A percentile compares a stretch with the other conserved stretches of the same genome.
Evolutionary conservation across 805 yeast species (phyloP).

Genomic region (Sugiyamaella chiloensis): DNA sequence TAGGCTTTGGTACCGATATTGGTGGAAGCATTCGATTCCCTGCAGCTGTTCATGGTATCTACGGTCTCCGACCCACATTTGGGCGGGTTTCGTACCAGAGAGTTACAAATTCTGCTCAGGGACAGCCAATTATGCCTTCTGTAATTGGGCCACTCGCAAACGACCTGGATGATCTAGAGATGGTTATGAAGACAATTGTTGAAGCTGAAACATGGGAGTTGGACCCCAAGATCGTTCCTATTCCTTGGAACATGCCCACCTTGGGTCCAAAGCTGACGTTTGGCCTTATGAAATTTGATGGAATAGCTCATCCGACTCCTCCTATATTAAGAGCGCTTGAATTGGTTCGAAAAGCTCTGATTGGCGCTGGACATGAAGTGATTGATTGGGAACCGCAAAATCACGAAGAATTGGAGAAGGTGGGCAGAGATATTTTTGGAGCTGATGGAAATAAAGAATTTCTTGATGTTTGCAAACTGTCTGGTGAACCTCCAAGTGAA

Average conservation of each 20-base stretch:
- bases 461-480: neutral
- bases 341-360: slow-evolving; percentile 14
- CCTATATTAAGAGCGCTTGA: slow-evolving; percentile 41
- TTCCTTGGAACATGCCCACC: slow-evolving; percentile 29
- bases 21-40: slow-evolving; percentile 56
- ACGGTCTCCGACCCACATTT: slow-evolving; percentile 13
- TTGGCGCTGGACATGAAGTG: slow-evolving; percentile 46
- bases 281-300: slow-evolving; percentile 44
- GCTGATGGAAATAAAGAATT: slow-evolving; percentile 12
- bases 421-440: neutral
- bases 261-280: slow-evolving; percentile 39
- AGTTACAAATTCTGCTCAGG: slow-evolving; percentile 32
- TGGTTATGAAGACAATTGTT: slow-evolving; percentile 39
- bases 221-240: slow-evolving; percentile 41
- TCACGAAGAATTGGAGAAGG: neutral
- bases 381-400: slow-evolving; percentile 6
- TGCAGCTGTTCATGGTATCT: slow-evolving; percentile 40
- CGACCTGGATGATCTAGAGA: slow-evolving; percentile 38
- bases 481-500: slow-evolving; percentile 9
- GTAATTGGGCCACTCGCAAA: slow-evolving; percentile 50
- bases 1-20: slow-evolving; percentile 55
- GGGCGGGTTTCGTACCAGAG: slow-evolving; percentile 11
- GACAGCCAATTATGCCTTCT: slow-evolving; percentile 35
- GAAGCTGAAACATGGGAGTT: slow-evolving; percentile 41
- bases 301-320: slow-evolving; percentile 45